phyloP scores from a whole-genome alignment of 169 alveolate species.

The Cryptosporidium meleagridis region DNA sequence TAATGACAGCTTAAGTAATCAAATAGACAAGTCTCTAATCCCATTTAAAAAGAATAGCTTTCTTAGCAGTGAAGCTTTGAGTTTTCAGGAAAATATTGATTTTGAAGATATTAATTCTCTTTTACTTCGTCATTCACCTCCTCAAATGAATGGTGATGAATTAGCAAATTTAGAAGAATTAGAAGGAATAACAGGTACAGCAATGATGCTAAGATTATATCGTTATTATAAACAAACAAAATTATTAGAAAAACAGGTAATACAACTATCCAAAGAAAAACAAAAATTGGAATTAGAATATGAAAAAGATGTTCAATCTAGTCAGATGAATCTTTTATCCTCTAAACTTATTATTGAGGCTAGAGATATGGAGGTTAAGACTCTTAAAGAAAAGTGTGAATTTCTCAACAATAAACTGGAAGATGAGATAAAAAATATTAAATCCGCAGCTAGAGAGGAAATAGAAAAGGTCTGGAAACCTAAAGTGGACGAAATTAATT shows the following conservation, averaged over 20 bases:
- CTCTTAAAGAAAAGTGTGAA: constrained; percentile 51
- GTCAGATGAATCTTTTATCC: constrained; percentile 47
- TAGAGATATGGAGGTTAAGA: constrained; percentile 50
- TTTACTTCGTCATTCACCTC: not conserved
- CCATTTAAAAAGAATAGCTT: not conserved
- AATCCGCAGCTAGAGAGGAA: constrained; percentile 58
- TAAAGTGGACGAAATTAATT: constrained; percentile 20
- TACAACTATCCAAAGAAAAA: constrained; percentile 35
- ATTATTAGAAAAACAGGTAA: constrained; percentile 58
- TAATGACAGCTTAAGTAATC: not conserved
- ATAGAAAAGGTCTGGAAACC: constrained; percentile 72
- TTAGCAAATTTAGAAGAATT: not conserved
- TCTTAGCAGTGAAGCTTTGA: not conserved
- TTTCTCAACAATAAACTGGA: constrained; percentile 6
- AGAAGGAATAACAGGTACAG: constrained; percentile 46
- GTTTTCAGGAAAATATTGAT: constrained; percentile 17
- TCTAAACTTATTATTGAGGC: constrained; percentile 50
- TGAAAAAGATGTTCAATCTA: constrained; percentile 54
- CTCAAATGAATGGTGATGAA: constrained; percentile 31
- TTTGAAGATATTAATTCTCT: constrained; percentile 5
- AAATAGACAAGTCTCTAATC: not conserved
- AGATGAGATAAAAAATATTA: constrained; percentile 47
- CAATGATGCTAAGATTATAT: constrained; percentile 60
- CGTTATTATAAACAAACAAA: constrained; percentile 48
- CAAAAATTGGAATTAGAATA: constrained; percentile 61